These are phyloP conservation scores for Phyllostachys edulis DNA, from an alignment of 176 grass and related monocot genomes.

Conservation along the genomic window DNA sequence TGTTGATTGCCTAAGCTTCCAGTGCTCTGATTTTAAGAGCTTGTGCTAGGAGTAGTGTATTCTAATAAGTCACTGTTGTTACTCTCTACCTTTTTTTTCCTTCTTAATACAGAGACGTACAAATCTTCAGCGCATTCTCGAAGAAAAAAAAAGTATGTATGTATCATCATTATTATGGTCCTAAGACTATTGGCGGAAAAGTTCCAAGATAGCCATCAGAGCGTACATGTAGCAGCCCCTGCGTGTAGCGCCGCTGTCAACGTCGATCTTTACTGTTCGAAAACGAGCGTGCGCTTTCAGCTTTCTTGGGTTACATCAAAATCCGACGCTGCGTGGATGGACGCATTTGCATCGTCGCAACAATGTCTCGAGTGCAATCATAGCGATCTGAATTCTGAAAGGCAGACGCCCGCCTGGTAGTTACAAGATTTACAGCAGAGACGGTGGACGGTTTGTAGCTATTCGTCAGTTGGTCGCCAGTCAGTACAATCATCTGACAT, in stretches of 20 bases:
- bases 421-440: neutral
- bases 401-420: neutral
- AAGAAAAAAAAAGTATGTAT: too few species aligned
- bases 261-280: neutral
- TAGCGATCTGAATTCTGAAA: conserved; percentile 10
- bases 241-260: neutral
- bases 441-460: neutral
- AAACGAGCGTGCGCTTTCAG: neutral
- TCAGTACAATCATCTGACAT: neutral
- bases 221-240: neutral
- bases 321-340: conserved; percentile 21
- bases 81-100: too few species aligned
- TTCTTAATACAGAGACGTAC: too few species aligned
- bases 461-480: neutral
- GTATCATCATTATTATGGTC: too few species aligned
- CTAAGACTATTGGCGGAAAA: neutral
- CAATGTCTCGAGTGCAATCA: neutral
- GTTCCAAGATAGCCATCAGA: neutral
- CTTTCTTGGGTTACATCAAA: neutral
- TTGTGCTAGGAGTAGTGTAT: too few species aligned
- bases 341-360: neutral
- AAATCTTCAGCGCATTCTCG: too few species aligned
- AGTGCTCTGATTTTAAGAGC: too few species aligned
- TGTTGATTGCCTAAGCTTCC: too few species aligned
- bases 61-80: too few species aligned